Conservation (phyloP, 768 basidiomycete species). For the Tylopilus intermedius region DNA sequence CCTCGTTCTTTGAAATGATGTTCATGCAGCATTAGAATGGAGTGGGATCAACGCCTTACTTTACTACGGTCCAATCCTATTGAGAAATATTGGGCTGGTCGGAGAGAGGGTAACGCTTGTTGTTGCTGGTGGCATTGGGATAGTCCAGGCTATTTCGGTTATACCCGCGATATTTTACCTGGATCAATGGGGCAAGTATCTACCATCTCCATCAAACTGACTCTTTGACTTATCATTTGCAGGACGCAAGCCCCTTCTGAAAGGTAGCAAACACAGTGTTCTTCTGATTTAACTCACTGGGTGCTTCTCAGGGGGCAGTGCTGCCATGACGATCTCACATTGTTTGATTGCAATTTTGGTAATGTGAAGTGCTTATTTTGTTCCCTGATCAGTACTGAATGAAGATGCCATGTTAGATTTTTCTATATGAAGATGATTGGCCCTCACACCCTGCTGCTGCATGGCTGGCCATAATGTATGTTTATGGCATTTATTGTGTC, state of each 20-base stretch:
- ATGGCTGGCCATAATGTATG: conserved; percentile 67
- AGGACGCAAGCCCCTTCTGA: conserved; percentile 64
- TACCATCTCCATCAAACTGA: background rate
- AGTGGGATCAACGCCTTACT: conserved; percentile 80
- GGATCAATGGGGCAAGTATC: conserved; percentile 51
- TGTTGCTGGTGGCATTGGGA: conserved; percentile 74
- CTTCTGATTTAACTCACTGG: background rate
- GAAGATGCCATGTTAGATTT: conserved; percentile 33
- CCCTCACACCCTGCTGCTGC: conserved; percentile 49
- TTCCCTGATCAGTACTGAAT: background rate
- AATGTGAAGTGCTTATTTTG: conserved; percentile 1
- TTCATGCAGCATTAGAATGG: conserved; percentile 53
- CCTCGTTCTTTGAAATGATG: background rate
- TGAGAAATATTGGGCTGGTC: conserved; percentile 56
- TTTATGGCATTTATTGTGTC: conserved; percentile 1
- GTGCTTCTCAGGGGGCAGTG: conserved; percentile 44
- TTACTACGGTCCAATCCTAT: conserved; percentile 75
- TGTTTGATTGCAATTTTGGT: conserved; percentile 62
- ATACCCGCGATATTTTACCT: conserved; percentile 69
- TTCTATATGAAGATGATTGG: conserved; percentile 54
- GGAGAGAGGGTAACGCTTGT: conserved; percentile 57
- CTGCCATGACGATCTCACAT: conserved; percentile 62
- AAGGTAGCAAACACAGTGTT: conserved; percentile 31
- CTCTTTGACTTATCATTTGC: background rate
- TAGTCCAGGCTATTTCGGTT: conserved; percentile 73